Conservation (phyloP, 441 rosid genomes). For the Gossypium gossypioides region DNA sequence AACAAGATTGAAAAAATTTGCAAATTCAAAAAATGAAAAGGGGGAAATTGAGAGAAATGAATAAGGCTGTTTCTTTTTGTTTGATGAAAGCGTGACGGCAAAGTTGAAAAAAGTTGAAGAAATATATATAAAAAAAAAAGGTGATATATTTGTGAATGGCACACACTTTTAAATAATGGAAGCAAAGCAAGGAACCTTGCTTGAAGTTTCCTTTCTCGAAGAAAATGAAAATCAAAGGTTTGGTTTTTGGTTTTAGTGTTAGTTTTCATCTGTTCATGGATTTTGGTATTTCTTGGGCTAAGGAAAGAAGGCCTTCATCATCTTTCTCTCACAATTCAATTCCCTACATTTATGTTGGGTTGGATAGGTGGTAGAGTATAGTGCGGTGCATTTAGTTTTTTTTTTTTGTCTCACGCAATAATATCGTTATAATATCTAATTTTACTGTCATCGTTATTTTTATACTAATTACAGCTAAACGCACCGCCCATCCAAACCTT, state of each 20-base stretch:
- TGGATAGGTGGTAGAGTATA: too few relatives aligned
- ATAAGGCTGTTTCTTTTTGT: neutral
- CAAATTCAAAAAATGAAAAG: neutral
- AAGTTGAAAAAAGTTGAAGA: neutral
- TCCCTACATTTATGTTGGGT: too few relatives aligned
- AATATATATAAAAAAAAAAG: neutral
- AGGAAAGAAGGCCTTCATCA: too few relatives aligned
- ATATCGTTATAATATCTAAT: accelerated
- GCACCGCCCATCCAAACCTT: accelerated
- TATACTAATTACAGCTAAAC: accelerated
- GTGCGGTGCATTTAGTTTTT: accelerated
- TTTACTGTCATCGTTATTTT: accelerated
- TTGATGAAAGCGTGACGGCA: conserved; percentile 1
- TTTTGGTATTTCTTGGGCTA: too few relatives aligned
- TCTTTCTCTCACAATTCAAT: too few relatives aligned
- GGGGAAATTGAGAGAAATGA: neutral
- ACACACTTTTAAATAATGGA: neutral
- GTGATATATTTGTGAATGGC: neutral
- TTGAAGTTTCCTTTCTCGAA: neutral
- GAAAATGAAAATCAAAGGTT: too few relatives aligned
- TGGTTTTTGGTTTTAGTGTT: too few relatives aligned
- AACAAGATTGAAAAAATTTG: neutral
- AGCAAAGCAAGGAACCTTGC: neutral
- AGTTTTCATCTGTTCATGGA: too few relatives aligned
- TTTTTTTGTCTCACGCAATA: too few relatives aligned